Percentiles rank a stretch among this genome's conserved stretches.
Conservation (phyloP, 495 filamentous ascomycete genomes). For the Aspergillus carlsbadensis region DNA sequence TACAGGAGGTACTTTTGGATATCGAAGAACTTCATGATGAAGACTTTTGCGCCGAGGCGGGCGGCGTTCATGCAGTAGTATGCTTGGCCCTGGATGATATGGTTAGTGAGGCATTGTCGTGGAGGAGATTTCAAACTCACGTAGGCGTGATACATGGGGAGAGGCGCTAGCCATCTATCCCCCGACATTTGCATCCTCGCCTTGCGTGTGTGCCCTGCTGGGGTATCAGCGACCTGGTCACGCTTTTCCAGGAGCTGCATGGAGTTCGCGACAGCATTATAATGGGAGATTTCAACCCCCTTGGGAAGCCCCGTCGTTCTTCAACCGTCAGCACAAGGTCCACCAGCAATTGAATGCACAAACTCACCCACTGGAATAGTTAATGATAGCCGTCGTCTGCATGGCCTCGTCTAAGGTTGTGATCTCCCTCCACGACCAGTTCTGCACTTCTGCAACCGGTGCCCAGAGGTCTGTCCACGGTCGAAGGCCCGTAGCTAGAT, state of each 20-base stretch:
- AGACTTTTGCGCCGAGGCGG: slow-evolving; percentile 11
- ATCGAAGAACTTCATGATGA: slow-evolving; percentile 9
- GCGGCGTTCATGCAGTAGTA: slow-evolving; percentile 15
- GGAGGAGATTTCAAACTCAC: background rate
- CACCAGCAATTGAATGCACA: background rate
- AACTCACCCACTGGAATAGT: slow-evolving; percentile 13
- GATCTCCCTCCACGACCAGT: slow-evolving; percentile 11
- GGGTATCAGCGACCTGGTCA: background rate
- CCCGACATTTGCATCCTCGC: slow-evolving; percentile 4
- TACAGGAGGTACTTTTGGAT: slow-evolving; percentile 6
- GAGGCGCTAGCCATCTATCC: slow-evolving; percentile 6
- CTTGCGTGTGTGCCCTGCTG: background rate
- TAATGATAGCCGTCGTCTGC: slow-evolving; percentile 7
- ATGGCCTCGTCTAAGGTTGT: background rate
- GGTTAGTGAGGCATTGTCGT: background rate
- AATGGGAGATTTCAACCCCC: slow-evolving; percentile 14
- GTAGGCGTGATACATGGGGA: slow-evolving; percentile 9
- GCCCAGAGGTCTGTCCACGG: slow-evolving; percentile 10
- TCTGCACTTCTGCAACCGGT: background rate
- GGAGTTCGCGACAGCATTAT: slow-evolving; percentile 11
- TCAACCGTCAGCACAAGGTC: background rate
- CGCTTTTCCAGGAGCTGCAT: slow-evolving; percentile 6
- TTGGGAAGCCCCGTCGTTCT: slow-evolving; percentile 13
- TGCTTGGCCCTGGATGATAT: slow-evolving; percentile 5
- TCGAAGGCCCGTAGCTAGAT: background rate